Evolutionary conservation across 2,329 filamentous ascomycete genomes (phyloP).

Genomic region (Colletotrichum sp.): DNA sequence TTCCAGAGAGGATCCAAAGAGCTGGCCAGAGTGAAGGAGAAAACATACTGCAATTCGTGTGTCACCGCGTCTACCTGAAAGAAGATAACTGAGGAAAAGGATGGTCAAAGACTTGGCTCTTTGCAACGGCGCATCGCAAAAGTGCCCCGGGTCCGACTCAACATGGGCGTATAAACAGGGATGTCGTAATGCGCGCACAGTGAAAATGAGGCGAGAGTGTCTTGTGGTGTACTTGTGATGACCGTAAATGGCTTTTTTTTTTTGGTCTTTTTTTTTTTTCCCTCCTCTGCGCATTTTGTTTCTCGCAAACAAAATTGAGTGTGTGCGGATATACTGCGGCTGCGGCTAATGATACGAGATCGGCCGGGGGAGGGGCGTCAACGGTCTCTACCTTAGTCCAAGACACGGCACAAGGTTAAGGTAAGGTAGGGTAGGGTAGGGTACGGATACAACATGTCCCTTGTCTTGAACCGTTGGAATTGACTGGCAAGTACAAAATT

Average conservation of each 20-base stretch:
- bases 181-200: not conserved
- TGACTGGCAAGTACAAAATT: not conserved
- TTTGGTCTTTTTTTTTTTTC: not conserved
- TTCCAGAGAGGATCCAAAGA: not conserved
- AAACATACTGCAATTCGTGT: not conserved
- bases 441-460: not conserved
- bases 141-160: not conserved
- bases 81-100: not conserved
- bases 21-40: not conserved
- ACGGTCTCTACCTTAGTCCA: not conserved
- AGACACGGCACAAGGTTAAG: not conserved
- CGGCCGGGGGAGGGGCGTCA: not conserved
- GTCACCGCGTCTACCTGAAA: not conserved
- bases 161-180: not conserved
- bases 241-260: not conserved
- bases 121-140: slow-evolving; percentile 1
- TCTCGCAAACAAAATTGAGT: not conserved
- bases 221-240: not conserved
- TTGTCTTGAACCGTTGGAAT: not conserved
- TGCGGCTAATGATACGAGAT: slow-evolving; percentile 15
- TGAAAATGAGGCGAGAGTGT: not conserved
- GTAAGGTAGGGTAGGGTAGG: not conserved
- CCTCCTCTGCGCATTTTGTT: not conserved
- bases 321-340: slow-evolving; percentile 5
- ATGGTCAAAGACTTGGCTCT: slow-evolving; percentile 36